phyloP scores from a whole-genome alignment of 1,139 yeast genomes.

The Yamadazyma taylorii region DNA sequence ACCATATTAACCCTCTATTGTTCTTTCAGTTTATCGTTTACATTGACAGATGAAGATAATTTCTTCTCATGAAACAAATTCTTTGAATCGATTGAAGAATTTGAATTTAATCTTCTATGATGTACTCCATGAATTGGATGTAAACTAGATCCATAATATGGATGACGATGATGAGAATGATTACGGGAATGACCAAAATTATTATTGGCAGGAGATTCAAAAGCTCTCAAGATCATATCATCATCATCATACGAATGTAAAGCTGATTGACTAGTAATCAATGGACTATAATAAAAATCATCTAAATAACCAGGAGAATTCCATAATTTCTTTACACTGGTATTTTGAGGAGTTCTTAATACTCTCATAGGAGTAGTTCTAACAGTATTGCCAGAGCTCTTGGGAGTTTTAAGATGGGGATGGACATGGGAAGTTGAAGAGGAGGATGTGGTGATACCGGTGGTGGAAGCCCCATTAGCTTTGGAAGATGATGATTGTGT shows the following conservation, averaged over 20 bases:
- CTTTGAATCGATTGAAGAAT: background rate
- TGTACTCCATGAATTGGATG: background rate
- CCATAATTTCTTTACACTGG: conserved; percentile 53
- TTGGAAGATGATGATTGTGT: too few species aligned
- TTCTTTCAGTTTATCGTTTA: background rate
- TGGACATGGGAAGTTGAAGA: background rate
- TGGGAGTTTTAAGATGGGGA: conserved; percentile 19
- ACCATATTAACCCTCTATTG: too few species aligned
- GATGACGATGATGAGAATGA: conserved; percentile 1
- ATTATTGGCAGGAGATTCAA: conserved; percentile 31
- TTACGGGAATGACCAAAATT: conserved; percentile 1
- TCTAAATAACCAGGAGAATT: conserved; percentile 67
- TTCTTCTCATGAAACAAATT: background rate
- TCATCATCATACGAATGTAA: conserved; percentile 53
- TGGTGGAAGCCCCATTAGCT: too few species aligned
- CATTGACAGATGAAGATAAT: background rate
- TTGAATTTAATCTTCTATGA: conserved; percentile 2
- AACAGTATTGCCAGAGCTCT: conserved; percentile 14
- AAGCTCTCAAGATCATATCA: conserved; percentile 51
- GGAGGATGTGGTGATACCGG: background rate
- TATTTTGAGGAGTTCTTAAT: conserved; percentile 44
- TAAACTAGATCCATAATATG: background rate
- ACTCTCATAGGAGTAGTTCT: conserved; percentile 39
- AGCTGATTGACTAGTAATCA: conserved; percentile 26
- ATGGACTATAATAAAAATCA: conserved; percentile 65